A percentile compares a stretch with the other conserved stretches of the same genome.
phyloP scores from a whole-genome alignment of 176 grass and related monocot genomes.

The Ensete ventricosum region DNA sequence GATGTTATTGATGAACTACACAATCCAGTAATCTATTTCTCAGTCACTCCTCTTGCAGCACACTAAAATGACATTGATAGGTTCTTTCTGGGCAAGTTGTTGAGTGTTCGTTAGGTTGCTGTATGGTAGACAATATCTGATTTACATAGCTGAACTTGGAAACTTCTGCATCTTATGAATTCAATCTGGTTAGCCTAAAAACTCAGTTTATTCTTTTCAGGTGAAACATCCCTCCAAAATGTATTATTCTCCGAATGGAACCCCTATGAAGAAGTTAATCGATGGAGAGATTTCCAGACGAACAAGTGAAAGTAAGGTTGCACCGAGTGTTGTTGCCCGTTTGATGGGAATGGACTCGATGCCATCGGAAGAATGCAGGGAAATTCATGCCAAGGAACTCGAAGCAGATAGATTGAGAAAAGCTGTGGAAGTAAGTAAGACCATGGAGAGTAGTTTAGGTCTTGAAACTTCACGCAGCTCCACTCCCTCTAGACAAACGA shows the following conservation, averaged over 20 bases:
- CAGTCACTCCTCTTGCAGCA: too few relatives aligned
- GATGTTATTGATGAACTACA: too few relatives aligned
- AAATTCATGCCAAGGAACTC: conserved; percentile 27
- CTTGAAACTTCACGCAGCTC: conserved; percentile 16
- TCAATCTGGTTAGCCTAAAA: background rate
- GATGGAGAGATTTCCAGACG: conserved; percentile 23
- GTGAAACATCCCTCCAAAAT: conserved; percentile 16
- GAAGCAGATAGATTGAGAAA: conserved; percentile 19
- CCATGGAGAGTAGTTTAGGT: conserved; percentile 10
- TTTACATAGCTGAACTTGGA: background rate
- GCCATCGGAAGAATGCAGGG: conserved; percentile 10
- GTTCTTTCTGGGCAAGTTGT: too few relatives aligned
- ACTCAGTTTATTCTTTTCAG: conserved; percentile 16
- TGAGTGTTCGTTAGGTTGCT: too few relatives aligned
- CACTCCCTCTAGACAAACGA: conserved; percentile 29
- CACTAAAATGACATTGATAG: too few relatives aligned
- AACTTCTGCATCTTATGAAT: background rate
- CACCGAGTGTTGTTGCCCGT: conserved; percentile 48
- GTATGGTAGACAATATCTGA: too few relatives aligned
- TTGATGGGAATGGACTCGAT: conserved; percentile 76
- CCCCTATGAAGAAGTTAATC: conserved; percentile 14
- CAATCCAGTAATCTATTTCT: too few relatives aligned
- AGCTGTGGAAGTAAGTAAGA: background rate
- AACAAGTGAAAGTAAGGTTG: conserved; percentile 11
- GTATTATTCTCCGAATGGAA: background rate